phyloP scores from a whole-genome alignment of 2,329 filamentous ascomycete species.

The Diaporthe vexans region DNA sequence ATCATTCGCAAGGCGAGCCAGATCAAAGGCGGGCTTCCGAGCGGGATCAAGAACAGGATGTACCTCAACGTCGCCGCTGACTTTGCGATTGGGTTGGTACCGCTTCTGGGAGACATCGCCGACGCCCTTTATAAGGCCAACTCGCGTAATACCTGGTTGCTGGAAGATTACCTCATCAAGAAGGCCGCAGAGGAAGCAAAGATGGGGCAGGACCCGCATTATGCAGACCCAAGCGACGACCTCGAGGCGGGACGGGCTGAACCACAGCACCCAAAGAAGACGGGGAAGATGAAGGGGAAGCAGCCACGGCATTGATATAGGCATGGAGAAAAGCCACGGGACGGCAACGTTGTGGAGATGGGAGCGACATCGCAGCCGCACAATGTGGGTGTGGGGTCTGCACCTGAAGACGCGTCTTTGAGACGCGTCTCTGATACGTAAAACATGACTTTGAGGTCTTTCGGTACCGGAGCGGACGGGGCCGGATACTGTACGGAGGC shows the following conservation, averaged over 20 bases:
- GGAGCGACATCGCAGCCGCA: slow-evolving; percentile 31
- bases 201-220: slow-evolving; percentile 29
- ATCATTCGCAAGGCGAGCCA: slow-evolving; percentile 80
- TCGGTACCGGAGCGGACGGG: slow-evolving; percentile 32
- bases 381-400: slow-evolving; percentile 6
- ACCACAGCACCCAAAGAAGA: background rate
- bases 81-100: slow-evolving; percentile 80
- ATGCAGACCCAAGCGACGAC: slow-evolving; percentile 2
- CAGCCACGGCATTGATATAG: background rate
- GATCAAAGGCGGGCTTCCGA: slow-evolving; percentile 82
- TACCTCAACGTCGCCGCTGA: slow-evolving; percentile 83
- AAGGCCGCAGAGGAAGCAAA: slow-evolving; percentile 61
- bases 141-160: slow-evolving; percentile 79
- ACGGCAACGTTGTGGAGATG: background rate
- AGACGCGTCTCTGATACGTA: slow-evolving; percentile 27
- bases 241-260: background rate
- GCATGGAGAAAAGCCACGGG: background rate
- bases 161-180: slow-evolving; percentile 77
- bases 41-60: slow-evolving; percentile 77
- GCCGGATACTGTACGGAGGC: slow-evolving; percentile 14
- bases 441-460: slow-evolving; percentile 31
- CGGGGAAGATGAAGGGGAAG: slow-evolving; percentile 1
- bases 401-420: slow-evolving; percentile 7
- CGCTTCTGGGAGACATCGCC: slow-evolving; percentile 80
- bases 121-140: slow-evolving; percentile 83